Base-by-base conservation (phyloP, 2,329 filamentous ascomycete genomes). In the Mycosphaerella sp. region DNA sequence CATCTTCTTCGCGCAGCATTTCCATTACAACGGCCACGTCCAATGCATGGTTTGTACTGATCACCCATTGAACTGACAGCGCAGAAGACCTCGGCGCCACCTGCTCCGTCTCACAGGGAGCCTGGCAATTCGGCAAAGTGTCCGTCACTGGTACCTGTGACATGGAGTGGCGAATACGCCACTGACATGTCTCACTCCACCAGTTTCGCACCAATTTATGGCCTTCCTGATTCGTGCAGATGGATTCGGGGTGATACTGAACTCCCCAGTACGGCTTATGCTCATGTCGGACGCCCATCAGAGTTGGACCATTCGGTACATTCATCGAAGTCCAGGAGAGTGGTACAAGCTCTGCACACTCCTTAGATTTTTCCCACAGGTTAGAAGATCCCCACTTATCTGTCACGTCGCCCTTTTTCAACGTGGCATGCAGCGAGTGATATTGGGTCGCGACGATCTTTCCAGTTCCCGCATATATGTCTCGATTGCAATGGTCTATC, bases 211-310 rank as follows among this genome's bases (percentile, higher is more conserved):
- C 76, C 26, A 95, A 76, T 11, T 74, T 72, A 17, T 78, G 80
- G 1, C 86, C 84, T 56, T 80, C 78, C 3, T 76, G 72, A 39
- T 88, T 86, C 3, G 90, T 95, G 68, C 89, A 95, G 11, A 89
- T 81, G 0, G 89, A 95, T 69, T 96, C 90, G 0, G 90, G 90
- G 66, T 95, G 90, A 64, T 93, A 95, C 66, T 95, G 91, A 14
- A 95, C 77, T 0, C 87, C 91, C 84, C 87, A 95, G 59, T 92
- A 87, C 0, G 91, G 90, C 60, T 82, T 84, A 1, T 59, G 66
- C 14, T 68, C 72, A 68, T 95, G 89, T 59, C 78, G 81, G 12
- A 85, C 82, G 0, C 80, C 87, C 88, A 95, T 95, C n/a, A 93
- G 70, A 3, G 90, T 76, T n/a, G 72, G 68, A 1, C 74, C 78